A percentile compares a stretch with the other conserved stretches of the same genome.
phyloP scores from a whole-genome alignment of 805 yeast species.

The Starmerella floris region DNA sequence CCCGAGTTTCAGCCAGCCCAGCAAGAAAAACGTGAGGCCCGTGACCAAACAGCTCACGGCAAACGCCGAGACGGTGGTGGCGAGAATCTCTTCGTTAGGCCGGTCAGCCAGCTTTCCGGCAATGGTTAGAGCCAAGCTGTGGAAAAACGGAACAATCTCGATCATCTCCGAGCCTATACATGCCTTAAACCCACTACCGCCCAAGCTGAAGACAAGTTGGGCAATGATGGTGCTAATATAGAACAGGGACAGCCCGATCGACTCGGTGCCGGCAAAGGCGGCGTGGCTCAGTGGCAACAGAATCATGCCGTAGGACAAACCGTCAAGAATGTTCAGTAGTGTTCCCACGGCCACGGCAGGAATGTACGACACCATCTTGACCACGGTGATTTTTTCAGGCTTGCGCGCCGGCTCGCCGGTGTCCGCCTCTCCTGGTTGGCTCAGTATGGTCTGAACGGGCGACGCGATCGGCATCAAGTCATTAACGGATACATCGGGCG shows the following conservation, averaged over 20 bases:
- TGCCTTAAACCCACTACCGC: conserved; percentile 77
- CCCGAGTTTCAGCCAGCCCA: conserved; percentile 75
- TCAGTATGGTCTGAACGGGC: neutral
- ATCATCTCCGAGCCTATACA: conserved; percentile 99
- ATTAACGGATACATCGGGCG: neutral
- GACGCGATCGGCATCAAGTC: conserved; percentile 4
- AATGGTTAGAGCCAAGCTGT: conserved; percentile 76
- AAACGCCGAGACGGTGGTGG: conserved; percentile 79
- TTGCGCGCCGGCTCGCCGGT: neutral
- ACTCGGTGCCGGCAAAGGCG: conserved; percentile 62
- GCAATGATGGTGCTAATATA: conserved; percentile 83
- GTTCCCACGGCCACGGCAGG: conserved; percentile 84
- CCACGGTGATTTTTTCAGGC: neutral
- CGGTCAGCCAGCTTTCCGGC: conserved; percentile 41
- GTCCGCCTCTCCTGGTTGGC: neutral
- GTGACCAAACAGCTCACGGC: conserved; percentile 76
- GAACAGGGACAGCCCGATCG: conserved; percentile 87
- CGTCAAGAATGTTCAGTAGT: conserved; percentile 77
- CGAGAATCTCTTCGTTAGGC: conserved; percentile 39
- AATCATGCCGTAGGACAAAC: conserved; percentile 93
- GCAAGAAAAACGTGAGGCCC: conserved; percentile 59
- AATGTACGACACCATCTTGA: conserved; percentile 26
- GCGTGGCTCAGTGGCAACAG: conserved; percentile 83
- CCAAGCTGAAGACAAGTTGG: conserved; percentile 75
- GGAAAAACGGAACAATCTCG: conserved; percentile 97